phyloP scores from a whole-genome alignment of 129 eudicot genomes.

The Erigeron canadensis region DNA sequence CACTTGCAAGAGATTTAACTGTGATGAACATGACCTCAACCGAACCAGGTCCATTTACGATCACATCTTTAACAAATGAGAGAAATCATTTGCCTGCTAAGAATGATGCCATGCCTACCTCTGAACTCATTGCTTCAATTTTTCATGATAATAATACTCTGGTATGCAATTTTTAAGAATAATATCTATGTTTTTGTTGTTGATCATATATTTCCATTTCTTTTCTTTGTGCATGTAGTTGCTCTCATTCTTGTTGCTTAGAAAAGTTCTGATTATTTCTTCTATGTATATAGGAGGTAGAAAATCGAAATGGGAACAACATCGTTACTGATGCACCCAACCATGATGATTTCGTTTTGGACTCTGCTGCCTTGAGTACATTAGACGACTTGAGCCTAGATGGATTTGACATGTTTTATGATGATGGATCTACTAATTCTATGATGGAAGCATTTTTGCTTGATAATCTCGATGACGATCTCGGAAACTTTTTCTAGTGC shows the following conservation, averaged over 20 bases:
- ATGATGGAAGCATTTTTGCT: not conserved
- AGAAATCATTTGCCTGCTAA: conserved; percentile 3
- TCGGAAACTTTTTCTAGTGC: not conserved
- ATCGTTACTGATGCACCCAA: not conserved
- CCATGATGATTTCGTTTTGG: not conserved
- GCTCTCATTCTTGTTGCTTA: not conserved
- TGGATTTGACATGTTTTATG: not conserved
- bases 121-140: conserved; percentile 17
- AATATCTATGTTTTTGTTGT: not conserved
- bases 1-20: not conserved
- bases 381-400: conserved; percentile 20
- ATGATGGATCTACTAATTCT: conserved; percentile 5
- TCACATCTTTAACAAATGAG: conserved; percentile 19
- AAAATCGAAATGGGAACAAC: conserved; percentile 18
- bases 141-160: conserved; percentile 21
- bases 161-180: conserved; percentile 34
- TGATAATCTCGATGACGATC: conserved; percentile 15
- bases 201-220: not conserved
- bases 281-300: conserved; percentile 13
- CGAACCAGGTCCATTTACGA: conserved; percentile 33
- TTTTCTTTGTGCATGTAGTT: not conserved
- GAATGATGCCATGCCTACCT: conserved; percentile 12
- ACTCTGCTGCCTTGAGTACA: not conserved
- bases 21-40: not conserved
- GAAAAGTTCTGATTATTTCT: not conserved